Evolutionary conservation across 345 rosid genomes (phyloP), one percentile per base, ranked within the genome.

Genomic region (Brassica rapa): DNA sequence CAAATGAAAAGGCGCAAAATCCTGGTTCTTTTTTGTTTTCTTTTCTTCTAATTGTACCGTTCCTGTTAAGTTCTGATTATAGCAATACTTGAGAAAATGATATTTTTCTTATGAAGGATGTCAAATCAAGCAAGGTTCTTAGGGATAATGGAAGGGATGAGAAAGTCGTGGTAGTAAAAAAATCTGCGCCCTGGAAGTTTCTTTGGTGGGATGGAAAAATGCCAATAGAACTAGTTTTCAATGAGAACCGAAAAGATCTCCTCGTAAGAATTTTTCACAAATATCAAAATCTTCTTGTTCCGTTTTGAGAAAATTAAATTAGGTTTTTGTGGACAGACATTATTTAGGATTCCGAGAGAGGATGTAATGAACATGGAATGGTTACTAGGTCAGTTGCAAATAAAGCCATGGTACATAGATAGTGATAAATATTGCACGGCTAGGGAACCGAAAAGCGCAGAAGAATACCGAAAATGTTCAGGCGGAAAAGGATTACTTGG

Each of bases 321-420:
- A 2, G 8, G 19, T n/a, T 70, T 23, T 72, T 72, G 32, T 74
- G 72, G 72, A 55, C 92, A 92, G 97, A 82, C 88, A 89, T 85
- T 83, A 57, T 92, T 87, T 29, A 29, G 24, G 60, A 68, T 7
- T 86, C 83, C 80, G 80, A 93, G 86, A 84, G 4, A 86, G 70
- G 86, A 86, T 74, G 83, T 86, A 0, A 90, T 93, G 51, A 85
- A 87, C 77, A 90, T 92, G 97, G 75, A 90, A 73, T 76, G 21
- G 81, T 92, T 89, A 5, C 90, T 86, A 81, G 97, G 93, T n/a
- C 79, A 84, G 72, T 89, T 91, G 93, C 81, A 76, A 72, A 84
- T 90, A 14, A 87, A 92, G 68, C 97, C 95, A 2, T 2, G 82
- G 23, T 92, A 88, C 32, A 77, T 92, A 1, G 89, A 92, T 32